Conservation (phyloP, 208 protist species). For the Leishmania lainsoni region DNA sequence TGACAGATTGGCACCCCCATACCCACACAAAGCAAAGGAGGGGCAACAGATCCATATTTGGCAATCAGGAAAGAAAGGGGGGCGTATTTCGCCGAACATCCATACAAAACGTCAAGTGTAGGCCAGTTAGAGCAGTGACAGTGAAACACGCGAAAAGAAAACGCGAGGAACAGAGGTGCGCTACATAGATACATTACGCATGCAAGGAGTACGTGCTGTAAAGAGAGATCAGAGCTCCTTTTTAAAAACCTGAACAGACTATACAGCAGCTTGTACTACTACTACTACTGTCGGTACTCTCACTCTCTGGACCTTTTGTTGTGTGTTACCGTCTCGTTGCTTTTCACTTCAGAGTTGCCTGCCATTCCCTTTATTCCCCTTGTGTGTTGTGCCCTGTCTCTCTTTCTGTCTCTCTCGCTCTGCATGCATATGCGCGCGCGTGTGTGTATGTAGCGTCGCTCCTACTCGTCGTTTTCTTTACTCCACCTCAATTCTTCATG, state of each 20-base stretch:
- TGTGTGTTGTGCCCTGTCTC: not conserved
- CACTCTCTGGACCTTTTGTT: not conserved
- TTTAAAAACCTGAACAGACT: not conserved
- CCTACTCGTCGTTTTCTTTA: not conserved
- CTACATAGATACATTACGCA: not conserved
- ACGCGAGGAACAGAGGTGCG: not conserved
- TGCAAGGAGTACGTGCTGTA: not conserved
- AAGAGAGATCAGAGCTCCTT: not conserved
- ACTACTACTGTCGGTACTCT: not conserved
- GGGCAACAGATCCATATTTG: too few relatives aligned
- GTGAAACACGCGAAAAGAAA: not conserved
- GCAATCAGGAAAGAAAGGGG: not conserved
- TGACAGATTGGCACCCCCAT: not conserved
- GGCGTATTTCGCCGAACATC: not conserved
- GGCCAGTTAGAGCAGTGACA: not conserved
- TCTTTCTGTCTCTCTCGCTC: not conserved
- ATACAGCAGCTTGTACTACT: not conserved
- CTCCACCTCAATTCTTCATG: not conserved
- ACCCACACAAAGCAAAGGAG: not conserved
- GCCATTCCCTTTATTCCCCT: not conserved
- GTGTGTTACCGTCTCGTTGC: not conserved
- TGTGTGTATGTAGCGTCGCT: not conserved
- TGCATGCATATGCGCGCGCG: not conserved
- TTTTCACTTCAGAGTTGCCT: not conserved
- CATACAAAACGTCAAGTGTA: not conserved